phyloP scores from a whole-genome alignment of 768 basidiomycete genomes.

The Hygrophorus russula region DNA sequence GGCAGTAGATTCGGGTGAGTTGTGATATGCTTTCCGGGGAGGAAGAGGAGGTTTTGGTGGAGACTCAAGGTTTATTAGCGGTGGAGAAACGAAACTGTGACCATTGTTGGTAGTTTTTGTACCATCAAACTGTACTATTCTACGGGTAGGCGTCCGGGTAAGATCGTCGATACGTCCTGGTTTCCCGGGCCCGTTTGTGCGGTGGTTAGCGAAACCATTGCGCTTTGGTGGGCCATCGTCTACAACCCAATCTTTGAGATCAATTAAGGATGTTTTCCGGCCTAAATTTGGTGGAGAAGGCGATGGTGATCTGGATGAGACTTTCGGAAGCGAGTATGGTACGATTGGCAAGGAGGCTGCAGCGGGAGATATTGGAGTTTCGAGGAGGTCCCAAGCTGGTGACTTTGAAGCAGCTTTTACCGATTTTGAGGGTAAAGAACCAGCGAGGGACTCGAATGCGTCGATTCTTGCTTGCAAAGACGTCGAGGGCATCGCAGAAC shows the following conservation, averaged over 20 bases:
- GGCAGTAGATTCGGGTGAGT: constrained; percentile 33
- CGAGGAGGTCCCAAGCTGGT: constrained; percentile 24
- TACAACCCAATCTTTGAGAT: constrained; percentile 65
- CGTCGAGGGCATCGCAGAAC: constrained; percentile 26
- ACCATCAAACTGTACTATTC: neutral
- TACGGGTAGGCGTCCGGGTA: neutral
- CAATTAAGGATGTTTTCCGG: constrained; percentile 52
- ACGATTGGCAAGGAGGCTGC: constrained; percentile 31
- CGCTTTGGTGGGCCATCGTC: constrained; percentile 38
- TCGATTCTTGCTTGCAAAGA: constrained; percentile 47
- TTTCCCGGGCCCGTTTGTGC: constrained; percentile 14
- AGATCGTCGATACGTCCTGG: neutral
- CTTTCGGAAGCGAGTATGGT: constrained; percentile 20
- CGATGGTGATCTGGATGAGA: constrained; percentile 27
- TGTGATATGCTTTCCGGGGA: constrained; percentile 50
- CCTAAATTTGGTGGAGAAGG: constrained; percentile 39
- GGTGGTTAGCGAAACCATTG: constrained; percentile 5
- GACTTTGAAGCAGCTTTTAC: constrained; percentile 11
- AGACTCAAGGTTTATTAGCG: constrained; percentile 48
- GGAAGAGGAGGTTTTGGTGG: constrained; percentile 44
- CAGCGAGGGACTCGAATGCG: constrained; percentile 49
- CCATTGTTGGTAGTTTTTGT: neutral
- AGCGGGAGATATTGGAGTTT: constrained; percentile 38
- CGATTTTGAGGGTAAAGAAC: constrained; percentile 12
- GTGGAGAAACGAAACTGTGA: constrained; percentile 11